phyloP scores from a whole-genome alignment of 371 early-diverging fungal genomes.

The Vittaforma corneae region DNA sequence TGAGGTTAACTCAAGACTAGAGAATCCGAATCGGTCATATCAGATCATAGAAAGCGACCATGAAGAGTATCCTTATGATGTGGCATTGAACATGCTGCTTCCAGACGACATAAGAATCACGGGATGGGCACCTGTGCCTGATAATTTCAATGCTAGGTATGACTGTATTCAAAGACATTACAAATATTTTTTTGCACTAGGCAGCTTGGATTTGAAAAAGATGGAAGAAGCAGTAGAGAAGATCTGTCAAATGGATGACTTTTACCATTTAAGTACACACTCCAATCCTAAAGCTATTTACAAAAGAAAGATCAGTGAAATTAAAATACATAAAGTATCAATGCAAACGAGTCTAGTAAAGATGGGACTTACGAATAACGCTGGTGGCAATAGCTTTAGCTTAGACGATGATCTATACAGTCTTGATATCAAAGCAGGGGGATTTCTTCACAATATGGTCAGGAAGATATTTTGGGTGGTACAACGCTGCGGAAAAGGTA shows the following conservation, averaged over 20 bases:
- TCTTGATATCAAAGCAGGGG: constrained; percentile 47
- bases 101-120: constrained; percentile 51
- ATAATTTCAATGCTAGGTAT: constrained; percentile 53
- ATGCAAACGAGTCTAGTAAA: neutral
- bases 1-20: constrained; percentile 10
- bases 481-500: constrained; percentile 23
- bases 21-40: neutral
- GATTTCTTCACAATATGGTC: constrained; percentile 58
- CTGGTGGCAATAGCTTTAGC: neutral
- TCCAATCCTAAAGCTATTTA: constrained; percentile 27
- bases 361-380: neutral
- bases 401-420: constrained; percentile 29
- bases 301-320: constrained; percentile 25
- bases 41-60: neutral
- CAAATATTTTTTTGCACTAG: constrained; percentile 51
- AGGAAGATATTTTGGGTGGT: constrained; percentile 53
- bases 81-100: constrained; percentile 49
- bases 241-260: constrained; percentile 37
- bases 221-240: constrained; percentile 32
- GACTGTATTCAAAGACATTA: constrained; percentile 53
- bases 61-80: constrained; percentile 50
- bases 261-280: constrained; percentile 38
- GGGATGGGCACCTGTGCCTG: constrained; percentile 50
- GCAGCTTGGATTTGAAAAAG: constrained; percentile 23
- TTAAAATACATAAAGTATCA: constrained; percentile 16